Evolutionary conservation across 257 asterid species (phyloP).

Genomic region (Petunia axillaris): DNA sequence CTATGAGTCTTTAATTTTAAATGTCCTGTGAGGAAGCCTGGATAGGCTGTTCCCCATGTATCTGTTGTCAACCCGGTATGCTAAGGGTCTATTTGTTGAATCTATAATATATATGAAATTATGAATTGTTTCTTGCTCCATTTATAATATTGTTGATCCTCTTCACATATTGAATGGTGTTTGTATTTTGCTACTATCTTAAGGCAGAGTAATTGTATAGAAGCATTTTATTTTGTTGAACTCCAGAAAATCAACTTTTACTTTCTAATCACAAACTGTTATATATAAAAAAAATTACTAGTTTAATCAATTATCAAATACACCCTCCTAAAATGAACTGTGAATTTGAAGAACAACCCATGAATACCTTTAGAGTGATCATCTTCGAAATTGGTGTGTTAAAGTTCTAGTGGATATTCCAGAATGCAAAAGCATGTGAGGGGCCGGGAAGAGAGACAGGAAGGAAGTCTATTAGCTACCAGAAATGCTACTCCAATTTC

Average conservation of each 20-base stretch:
- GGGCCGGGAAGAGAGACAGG: not conserved
- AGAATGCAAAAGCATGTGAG: not conserved
- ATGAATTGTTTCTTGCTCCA: conserved; percentile 15
- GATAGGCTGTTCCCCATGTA: not conserved
- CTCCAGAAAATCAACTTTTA: not conserved
- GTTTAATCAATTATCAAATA: not conserved
- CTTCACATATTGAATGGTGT: not conserved
- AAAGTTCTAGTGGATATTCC: not conserved
- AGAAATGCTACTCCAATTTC: not conserved
- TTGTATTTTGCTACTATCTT: not conserved
- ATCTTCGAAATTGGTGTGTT: not conserved
- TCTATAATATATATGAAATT: conserved; percentile 10
- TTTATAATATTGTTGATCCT: not conserved
- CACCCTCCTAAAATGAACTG: not conserved
- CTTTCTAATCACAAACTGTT: not conserved
- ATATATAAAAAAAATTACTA: not conserved
- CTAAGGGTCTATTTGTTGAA: conserved; percentile 15
- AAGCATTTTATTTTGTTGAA: not conserved
- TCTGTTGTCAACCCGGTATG: not conserved
- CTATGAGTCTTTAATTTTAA: not conserved
- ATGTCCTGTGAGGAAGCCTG: not conserved
- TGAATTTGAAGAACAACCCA: not conserved
- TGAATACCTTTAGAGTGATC: not conserved
- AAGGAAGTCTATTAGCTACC: not conserved
- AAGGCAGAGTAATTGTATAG: not conserved